Conservation (phyloP, 345 rosid genomes). For the Garcia nutans region DNA sequence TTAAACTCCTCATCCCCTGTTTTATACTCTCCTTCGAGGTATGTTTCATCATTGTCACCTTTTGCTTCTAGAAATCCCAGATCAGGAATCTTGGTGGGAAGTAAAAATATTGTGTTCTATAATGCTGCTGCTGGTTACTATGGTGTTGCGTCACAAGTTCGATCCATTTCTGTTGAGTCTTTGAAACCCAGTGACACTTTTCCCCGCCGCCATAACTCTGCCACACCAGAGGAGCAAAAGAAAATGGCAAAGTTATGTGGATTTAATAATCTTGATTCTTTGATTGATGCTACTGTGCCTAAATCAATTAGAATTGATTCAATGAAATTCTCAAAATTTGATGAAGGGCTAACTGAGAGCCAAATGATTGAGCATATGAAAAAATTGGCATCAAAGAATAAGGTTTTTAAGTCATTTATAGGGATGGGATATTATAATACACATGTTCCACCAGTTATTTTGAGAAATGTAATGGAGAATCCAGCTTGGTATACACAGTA, state of each 20-base stretch:
- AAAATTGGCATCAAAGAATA: slow-evolving; percentile 69
- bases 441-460: slow-evolving; percentile 81
- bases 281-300: slow-evolving; percentile 90
- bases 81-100: slow-evolving; percentile 32
- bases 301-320: slow-evolving; percentile 86
- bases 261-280: slow-evolving; percentile 60
- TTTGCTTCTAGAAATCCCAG: slow-evolving; percentile 34
- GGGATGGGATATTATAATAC: slow-evolving; percentile 98
- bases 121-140: slow-evolving; percentile 16
- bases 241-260: slow-evolving; percentile 77
- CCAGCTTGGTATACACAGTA: slow-evolving; percentile 99
- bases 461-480: slow-evolving; percentile 94
- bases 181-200: slow-evolving; percentile 72
- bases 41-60: slow-evolving; percentile 69
- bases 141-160: slow-evolving; percentile 48
- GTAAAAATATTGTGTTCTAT: slow-evolving; percentile 19
- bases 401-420: slow-evolving; percentile 75
- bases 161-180: slow-evolving; percentile 73
- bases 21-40: slow-evolving; percentile 59
- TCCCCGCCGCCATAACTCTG: slow-evolving; percentile 95
- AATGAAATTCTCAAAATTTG: slow-evolving; percentile 85
- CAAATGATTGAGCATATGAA: slow-evolving; percentile 85
- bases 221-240: slow-evolving; percentile 79
- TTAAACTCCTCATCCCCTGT: slow-evolving; percentile 36
- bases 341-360: slow-evolving; percentile 81